Evolutionary conservation across 2,329 filamentous ascomycete genomes (phyloP), one percentile per base, ranked within the genome.

Genomic region (Penicillium sp.): DNA sequence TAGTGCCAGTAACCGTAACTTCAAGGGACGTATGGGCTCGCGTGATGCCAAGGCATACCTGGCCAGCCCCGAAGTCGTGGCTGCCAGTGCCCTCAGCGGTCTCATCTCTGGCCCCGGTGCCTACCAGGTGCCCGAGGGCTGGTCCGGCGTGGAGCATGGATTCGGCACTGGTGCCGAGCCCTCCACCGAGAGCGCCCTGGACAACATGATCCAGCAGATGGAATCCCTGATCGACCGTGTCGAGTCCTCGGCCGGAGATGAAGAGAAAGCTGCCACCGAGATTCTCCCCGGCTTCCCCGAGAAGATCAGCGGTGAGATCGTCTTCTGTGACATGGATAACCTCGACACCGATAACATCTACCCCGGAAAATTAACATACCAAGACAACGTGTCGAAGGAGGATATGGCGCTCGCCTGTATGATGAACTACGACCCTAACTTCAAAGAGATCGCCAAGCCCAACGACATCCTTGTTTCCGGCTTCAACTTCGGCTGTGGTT

Each of bases 321-420:
- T 96, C 47, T 96, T 95, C 76, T 91, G 86, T 70, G 91, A 96
- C 67, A 86, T 85, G 1, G 89, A 92, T 72, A 96, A 96, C 76
- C 86, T 97, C 72, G 91, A 95, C 77, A 98, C 93, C 0, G 93
- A 98, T 69, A 88, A 85, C 53, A 96, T 98, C 72, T 98, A 98
- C 74, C 90, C 92, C 0, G 92, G 91, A 4, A 92, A 93, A 71
- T 92, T 91, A 74, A 97, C 93, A 0, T 98, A 98, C 76, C 91
- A 96, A 71, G 93, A 98, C 70, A 84, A 90, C 67, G 82, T 98
- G 1, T 78, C 89, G 0, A 80, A 77, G 0, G 88, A 91, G 60
- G 86, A 86, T 55, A 97, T 98, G 93, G 91, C 92, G 0, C 80
- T 90, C 63, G 92, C 93, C 0, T 93, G 90, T 75, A 97, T 98